Evolutionary conservation across 257 asterid genomes (phyloP).

Genomic region (Salvia miltiorrhiza): DNA sequence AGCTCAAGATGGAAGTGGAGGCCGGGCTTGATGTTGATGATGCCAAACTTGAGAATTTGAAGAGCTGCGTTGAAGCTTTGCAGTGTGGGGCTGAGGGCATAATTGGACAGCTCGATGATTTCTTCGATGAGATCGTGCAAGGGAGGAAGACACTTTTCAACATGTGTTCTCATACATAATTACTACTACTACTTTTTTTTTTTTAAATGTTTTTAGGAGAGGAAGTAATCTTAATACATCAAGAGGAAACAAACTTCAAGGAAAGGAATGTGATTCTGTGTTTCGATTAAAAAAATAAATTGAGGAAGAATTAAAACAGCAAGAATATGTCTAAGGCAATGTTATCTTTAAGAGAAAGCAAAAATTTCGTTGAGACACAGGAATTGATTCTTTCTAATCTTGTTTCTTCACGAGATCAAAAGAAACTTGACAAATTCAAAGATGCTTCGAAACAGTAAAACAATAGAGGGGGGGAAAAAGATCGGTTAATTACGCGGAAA

Average conservation of each 20-base stretch:
- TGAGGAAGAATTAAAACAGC: constrained; percentile 35
- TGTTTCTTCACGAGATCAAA: constrained; percentile 1
- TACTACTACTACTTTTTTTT: background rate
- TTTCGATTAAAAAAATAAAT: constrained; percentile 22
- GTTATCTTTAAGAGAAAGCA: constrained; percentile 38
- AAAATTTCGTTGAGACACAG: constrained; percentile 20
- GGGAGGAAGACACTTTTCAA: constrained; percentile 76
- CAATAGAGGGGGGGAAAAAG: too few species aligned
- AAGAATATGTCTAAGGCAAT: constrained; percentile 43
- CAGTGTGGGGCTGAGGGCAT: constrained; percentile 66
- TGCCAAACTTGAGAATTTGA: constrained; percentile 52
- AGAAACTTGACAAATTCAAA: background rate
- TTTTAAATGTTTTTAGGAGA: constrained; percentile 18
- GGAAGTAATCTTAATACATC: constrained; percentile 22
- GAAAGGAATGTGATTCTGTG: constrained; percentile 59
- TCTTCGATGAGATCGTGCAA: constrained; percentile 86
- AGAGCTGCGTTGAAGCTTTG: constrained; percentile 53
- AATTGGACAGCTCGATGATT: constrained; percentile 76
- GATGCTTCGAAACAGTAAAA: background rate
- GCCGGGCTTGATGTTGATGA: constrained; percentile 30
- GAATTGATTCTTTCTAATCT: constrained; percentile 34
- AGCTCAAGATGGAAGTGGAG: constrained; percentile 49
- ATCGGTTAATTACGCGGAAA: too few species aligned
- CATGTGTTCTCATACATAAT: constrained; percentile 67
- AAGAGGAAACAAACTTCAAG: constrained; percentile 14